Conservation (phyloP, 768 basidiomycete species). For the Dioszegia aurantiaca region DNA sequence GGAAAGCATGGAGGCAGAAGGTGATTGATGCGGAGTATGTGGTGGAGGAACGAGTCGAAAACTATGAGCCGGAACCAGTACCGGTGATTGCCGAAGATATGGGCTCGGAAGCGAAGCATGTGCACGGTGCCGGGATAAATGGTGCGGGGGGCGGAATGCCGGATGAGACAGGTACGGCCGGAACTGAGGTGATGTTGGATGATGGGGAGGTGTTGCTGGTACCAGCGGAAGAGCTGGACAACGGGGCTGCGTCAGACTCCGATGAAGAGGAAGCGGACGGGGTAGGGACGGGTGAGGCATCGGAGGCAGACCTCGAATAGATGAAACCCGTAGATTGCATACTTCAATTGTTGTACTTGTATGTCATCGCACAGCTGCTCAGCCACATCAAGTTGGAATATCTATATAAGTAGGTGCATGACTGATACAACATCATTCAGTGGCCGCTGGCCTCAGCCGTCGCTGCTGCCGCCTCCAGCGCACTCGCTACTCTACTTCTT, state of each 20-base stretch:
- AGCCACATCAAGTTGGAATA: too few species aligned
- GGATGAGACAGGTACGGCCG: background rate
- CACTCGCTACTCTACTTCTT: conserved; percentile 37
- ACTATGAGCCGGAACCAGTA: conserved; percentile 20
- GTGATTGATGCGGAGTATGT: conserved; percentile 46
- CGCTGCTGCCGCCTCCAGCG: conserved; percentile 5
- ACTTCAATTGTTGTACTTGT: background rate
- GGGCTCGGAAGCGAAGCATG: background rate
- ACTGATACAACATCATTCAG: background rate
- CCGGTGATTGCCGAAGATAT: background rate
- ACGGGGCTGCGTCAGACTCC: background rate
- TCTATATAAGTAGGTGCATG: too few species aligned
- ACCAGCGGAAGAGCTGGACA: background rate
- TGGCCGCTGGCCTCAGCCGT: background rate
- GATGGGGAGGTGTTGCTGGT: background rate
- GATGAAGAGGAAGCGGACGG: background rate
- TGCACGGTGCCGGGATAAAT: background rate
- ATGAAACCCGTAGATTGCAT: too few species aligned
- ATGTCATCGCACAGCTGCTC: too few species aligned
- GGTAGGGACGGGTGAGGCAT: background rate
- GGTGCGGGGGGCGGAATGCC: background rate
- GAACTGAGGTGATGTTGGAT: background rate
- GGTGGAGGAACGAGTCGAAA: conserved; percentile 41
- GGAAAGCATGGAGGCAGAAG: conserved; percentile 16
- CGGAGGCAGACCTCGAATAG: background rate